Percentiles rank a stretch among this genome's conserved stretches.
phyloP scores from a whole-genome alignment of 2,329 filamentous ascomycete species.

The Malbranchea zuffiana region DNA sequence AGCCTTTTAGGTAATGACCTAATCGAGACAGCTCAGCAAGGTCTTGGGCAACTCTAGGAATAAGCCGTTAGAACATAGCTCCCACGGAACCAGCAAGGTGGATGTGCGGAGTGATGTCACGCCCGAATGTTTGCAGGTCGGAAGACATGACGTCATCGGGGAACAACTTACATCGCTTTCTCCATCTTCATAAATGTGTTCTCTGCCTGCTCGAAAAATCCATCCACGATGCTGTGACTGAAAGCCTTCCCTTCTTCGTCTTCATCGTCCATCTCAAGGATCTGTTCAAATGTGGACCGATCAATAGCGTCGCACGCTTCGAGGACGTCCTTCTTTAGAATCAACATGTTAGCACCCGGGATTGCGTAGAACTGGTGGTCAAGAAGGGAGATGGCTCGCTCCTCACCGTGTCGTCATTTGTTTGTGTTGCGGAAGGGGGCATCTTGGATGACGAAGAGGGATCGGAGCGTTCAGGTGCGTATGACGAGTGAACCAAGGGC shows the following conservation, averaged over 20 bases:
- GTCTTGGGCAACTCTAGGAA: conserved; percentile 51
- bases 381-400: background rate
- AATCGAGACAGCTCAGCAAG: conserved; percentile 67
- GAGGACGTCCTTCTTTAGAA: conserved; percentile 36
- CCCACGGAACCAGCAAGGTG: conserved; percentile 2
- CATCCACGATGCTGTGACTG: conserved; percentile 75
- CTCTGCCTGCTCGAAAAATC: conserved; percentile 86
- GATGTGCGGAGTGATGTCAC: background rate
- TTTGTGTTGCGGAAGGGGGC: conserved; percentile 11
- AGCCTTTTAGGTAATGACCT: conserved; percentile 95
- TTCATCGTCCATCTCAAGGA: conserved; percentile 96
- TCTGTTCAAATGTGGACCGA: conserved; percentile 73
- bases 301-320: conserved; percentile 67
- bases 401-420: conserved; percentile 7
- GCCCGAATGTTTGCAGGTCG: conserved; percentile 5
- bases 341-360: background rate
- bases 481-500: conserved; percentile 11
- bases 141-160: conserved; percentile 13
- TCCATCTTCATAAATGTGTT: conserved; percentile 82
- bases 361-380: background rate
- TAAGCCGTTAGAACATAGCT: conserved; percentile 3
- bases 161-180: conserved; percentile 57
- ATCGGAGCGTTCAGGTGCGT: conserved; percentile 10
- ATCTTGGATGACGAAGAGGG: conserved; percentile 14
- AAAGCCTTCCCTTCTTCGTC: conserved; percentile 68